Base-by-base conservation (phyloP, 352 stramenopile genomes). In the Elongisporangium prolatum region DNA sequence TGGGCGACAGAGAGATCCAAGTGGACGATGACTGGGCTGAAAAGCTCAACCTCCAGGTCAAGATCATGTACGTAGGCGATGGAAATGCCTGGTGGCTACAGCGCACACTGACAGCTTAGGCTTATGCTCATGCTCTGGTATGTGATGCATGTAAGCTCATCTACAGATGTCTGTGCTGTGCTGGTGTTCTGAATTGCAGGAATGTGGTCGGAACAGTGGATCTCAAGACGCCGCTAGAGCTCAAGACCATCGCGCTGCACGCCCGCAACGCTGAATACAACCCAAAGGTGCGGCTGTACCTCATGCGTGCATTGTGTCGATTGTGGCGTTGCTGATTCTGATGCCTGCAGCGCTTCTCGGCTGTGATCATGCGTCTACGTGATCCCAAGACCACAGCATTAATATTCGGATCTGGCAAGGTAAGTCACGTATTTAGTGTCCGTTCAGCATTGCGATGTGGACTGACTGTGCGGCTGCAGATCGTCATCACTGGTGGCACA, bases 201-300 rank as follows among this genome's bases (percentile, higher is more conserved):
- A 99, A 98, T 59, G 81, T 98, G 22, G 93, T 98, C n/a, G 84
- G 88, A 4, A 98, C 93, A 0, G 93, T 98, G 38, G 97, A 99
- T 69, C 69, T 99, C 14, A 95, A 97, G 55, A 95, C 92, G 25
- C 82, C 79, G 28, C 75, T 99, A 18, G 96, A 99, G 68, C 84
- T 99, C 21, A 98, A 98, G 73, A 97, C 91, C 50, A 98, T 99
- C 59, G 95, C 97, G 37, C 71, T 98, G 20, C 93, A 98, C 60
- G 96, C 96, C 49, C 89, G 97, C 17, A 99, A 99, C 64, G 98
- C 97, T 7, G 98, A 99, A 78, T 99, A 99, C 75, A 99, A 99
- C 75, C 97, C 98, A 11, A 97, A 97, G 80, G 88, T 96, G 51
- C n/a, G 28, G 52, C 38, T 38, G 47, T 48, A 25, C n/a, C 24